Evolutionary conservation across 1,284 basidiomycete species (phyloP).

Genomic region (Lignosus rhinocerotis): DNA sequence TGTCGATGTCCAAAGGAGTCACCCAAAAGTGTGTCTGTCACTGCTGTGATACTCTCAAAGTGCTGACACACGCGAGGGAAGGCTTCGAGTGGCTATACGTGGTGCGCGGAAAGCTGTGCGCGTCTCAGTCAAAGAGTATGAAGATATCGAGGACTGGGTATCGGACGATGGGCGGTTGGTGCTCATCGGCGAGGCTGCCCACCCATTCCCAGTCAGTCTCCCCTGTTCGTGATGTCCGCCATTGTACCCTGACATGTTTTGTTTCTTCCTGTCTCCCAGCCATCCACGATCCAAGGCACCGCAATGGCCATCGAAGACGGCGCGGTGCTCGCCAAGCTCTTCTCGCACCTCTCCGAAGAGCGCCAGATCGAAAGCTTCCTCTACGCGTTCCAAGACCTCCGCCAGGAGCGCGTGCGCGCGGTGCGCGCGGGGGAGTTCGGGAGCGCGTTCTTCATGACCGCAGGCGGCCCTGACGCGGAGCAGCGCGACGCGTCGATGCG

Average conservation of each 20-base stretch:
- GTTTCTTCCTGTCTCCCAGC: slow-evolving; percentile 26
- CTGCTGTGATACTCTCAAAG: background rate
- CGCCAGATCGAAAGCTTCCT: slow-evolving; percentile 56
- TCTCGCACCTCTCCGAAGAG: slow-evolving; percentile 49
- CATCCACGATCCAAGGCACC: slow-evolving; percentile 40
- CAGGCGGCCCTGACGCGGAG: slow-evolving; percentile 19
- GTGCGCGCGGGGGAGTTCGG: slow-evolving; percentile 21
- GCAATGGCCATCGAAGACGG: slow-evolving; percentile 52
- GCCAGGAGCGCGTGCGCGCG: slow-evolving; percentile 26
- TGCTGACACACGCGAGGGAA: background rate
- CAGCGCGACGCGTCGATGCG: slow-evolving; percentile 45
- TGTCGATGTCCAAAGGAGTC: background rate
- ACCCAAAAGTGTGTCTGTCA: slow-evolving; percentile 4
- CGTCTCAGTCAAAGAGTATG: slow-evolving; percentile 17
- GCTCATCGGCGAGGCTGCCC: slow-evolving; percentile 43
- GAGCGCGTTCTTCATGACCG: slow-evolving; percentile 12
- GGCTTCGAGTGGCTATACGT: slow-evolving; percentile 37
- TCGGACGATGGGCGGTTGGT: slow-evolving; percentile 25
- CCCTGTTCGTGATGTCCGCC: slow-evolving; percentile 16
- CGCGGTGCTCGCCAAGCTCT: slow-evolving; percentile 57
- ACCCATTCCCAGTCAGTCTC: slow-evolving; percentile 51
- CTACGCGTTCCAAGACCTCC: slow-evolving; percentile 54
- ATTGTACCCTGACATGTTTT: slow-evolving; percentile 13
- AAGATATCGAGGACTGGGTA: slow-evolving; percentile 34
- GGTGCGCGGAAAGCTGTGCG: slow-evolving; percentile 26